Base-by-base conservation (phyloP, 2,329 filamentous ascomycete species). In the Colletotrichum paranaense region DNA sequence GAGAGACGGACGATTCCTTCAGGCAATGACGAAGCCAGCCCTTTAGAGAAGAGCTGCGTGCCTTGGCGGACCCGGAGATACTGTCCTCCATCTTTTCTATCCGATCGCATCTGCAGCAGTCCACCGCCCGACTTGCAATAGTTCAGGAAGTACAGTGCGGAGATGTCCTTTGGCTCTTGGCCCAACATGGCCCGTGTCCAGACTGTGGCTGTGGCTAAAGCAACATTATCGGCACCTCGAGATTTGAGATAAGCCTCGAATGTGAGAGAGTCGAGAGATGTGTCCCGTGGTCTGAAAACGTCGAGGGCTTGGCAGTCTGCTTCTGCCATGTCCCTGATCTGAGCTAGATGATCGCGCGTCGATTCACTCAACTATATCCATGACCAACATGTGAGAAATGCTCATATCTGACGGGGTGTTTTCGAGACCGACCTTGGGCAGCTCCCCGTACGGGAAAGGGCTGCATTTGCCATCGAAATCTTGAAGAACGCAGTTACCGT, bases 41-140 rank as follows among this genome's bases (percentile, higher is more conserved):
- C 80, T 46, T 78, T 76, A 4, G 84, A 76, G 38, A 88, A 80
- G 0, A 78, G 75, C 74, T 88, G 85, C 1, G 84, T 88, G 1
- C 88, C 88, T 67, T 86, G 79, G 2, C 82, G 81, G 22, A 88
- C 77, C 1, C 88, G 83, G 8, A 90, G 81, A 75, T 88, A 84
- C 75, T 90, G 88, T 0, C 86, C 89, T 5, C 89, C 89, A 55
- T 84, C 76, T 68, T 87, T 86, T 26, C 81, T 77, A 75, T 91
- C 89, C 1, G 87, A 88, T 0, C 87, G 82, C 84, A 91, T 88
- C 57, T 84, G 81, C 70, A 88, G 71, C 3, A 91, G 79, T 0
- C 90, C 89, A 5, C 85, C 85, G 3, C 87, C 87, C 12, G 83
- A 84, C 75, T 85, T 86, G 82, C 86, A 87, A 79, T 91, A 90